phyloP scores from a whole-genome alignment of 805 yeast genomes.

The Suhomyces kilbournensis region DNA sequence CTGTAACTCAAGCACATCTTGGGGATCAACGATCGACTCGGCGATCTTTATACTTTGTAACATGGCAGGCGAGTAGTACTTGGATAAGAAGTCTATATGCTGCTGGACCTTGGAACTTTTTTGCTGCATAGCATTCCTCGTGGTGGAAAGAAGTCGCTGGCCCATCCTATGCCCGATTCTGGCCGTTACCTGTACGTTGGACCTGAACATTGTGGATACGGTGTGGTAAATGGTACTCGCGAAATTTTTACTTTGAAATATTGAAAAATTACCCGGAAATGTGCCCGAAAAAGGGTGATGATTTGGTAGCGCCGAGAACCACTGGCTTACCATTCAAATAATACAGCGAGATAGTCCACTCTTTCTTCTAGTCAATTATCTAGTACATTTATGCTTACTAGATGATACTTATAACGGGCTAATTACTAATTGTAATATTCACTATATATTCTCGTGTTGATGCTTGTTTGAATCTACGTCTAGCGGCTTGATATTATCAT shows the following conservation, averaged over 20 bases:
- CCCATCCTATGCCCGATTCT: conserved; percentile 1
- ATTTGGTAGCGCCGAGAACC: neutral
- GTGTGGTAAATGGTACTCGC: neutral
- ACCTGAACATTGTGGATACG: conserved; percentile 7
- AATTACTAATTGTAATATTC: too few species aligned
- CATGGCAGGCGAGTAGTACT: conserved; percentile 80
- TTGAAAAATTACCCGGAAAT: conserved; percentile 4
- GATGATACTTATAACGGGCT: too few species aligned
- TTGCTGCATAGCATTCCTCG: conserved; percentile 1
- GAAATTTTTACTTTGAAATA: neutral
- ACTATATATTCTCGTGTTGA: neutral
- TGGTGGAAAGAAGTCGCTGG: conserved; percentile 5
- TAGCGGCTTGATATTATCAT: conserved; percentile 1
- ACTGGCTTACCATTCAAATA: too few species aligned
- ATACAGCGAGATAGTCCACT: too few species aligned
- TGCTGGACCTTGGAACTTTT: conserved; percentile 19
- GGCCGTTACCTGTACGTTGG: conserved; percentile 1
- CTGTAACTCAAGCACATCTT: conserved; percentile 46
- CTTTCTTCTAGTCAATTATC: too few species aligned
- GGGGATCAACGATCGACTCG: conserved; percentile 69
- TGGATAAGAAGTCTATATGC: conserved; percentile 57
- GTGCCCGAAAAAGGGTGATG: neutral
- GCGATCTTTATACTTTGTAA: conserved; percentile 80
- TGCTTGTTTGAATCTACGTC: neutral
- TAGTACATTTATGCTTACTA: too few species aligned